A percentile compares a stretch with the other conserved stretches of the same genome.
phyloP scores from a whole-genome alignment of 257 asterid species.

The Nicotiana knightiana region DNA sequence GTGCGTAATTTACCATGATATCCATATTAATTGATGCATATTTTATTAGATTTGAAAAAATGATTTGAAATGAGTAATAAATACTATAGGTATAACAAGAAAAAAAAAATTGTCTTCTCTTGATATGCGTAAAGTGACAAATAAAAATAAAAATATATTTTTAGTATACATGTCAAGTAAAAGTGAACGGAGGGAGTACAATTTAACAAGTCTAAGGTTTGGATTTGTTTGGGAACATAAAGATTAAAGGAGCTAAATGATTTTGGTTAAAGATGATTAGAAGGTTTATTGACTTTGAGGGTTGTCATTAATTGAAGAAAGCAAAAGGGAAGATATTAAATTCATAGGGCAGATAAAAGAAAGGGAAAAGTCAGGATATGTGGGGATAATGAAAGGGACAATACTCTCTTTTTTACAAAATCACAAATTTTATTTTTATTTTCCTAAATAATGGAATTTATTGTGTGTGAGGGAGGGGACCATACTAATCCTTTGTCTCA shows the following conservation, averaged over 20 bases:
- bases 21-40: too few relatives aligned
- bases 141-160: too few relatives aligned
- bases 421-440: background rate
- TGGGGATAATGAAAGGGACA: slow-evolving; percentile 23
- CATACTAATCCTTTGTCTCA: slow-evolving; percentile 17
- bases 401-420: background rate
- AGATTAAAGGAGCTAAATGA: background rate
- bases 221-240: background rate
- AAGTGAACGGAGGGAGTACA: too few relatives aligned
- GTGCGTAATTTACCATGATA: too few relatives aligned
- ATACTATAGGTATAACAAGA: too few relatives aligned
- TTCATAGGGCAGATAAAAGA: background rate
- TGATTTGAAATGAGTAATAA: too few relatives aligned
- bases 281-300: background rate
- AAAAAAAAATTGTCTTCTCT: too few relatives aligned
- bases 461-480: slow-evolving; percentile 17
- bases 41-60: too few relatives aligned
- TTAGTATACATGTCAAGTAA: too few relatives aligned
- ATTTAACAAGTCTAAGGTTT: background rate
- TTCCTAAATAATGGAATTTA: background rate
- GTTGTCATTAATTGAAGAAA: background rate
- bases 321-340: slow-evolving; percentile 6
- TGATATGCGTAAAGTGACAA: too few relatives aligned
- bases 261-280: background rate
- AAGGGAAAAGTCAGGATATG: slow-evolving; percentile 11